Percentiles rank a stretch among this genome's conserved stretches.
Conservation (phyloP, 139 green algal genomes). For the Ostreobium quekettii region DNA sequence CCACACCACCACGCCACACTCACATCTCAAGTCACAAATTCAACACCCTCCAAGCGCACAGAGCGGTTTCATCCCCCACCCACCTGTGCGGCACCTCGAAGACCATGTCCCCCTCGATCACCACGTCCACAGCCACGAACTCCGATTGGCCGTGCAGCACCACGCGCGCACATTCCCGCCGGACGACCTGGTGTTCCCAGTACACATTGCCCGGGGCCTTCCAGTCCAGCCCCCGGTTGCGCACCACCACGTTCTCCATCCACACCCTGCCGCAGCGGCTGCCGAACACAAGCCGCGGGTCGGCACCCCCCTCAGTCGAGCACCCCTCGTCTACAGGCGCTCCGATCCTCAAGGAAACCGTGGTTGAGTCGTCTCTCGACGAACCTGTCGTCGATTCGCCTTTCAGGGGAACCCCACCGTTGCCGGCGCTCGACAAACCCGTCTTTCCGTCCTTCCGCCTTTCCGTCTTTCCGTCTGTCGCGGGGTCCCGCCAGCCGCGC, state of each 20-base stretch:
- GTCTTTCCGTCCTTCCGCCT: slow-evolving; percentile 3
- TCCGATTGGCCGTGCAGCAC: slow-evolving; percentile 75
- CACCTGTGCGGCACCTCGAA: slow-evolving; percentile 81
- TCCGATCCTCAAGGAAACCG: neutral
- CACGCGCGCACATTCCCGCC: slow-evolving; percentile 56
- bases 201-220: slow-evolving; percentile 53
- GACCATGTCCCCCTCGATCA: slow-evolving; percentile 29
- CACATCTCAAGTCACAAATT: no score
- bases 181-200: slow-evolving; percentile 68
- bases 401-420: no score
- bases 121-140: slow-evolving; percentile 73
- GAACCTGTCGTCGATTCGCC: no score
- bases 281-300: slow-evolving; percentile 42
- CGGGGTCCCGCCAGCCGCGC: slow-evolving; percentile 23
- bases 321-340: no score
- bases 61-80: no score
- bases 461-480: neutral
- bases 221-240: slow-evolving; percentile 85
- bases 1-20: no score
- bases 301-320: no score
- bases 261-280: slow-evolving; percentile 50
- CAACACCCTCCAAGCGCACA: no score
- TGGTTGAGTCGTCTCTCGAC: no score
- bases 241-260: slow-evolving; percentile 69
- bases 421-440: neutral